These are phyloP conservation scores for Globisporangium iwayamae DNA, from an alignment of 352 stramenopile species.

Conservation along the genomic window DNA sequence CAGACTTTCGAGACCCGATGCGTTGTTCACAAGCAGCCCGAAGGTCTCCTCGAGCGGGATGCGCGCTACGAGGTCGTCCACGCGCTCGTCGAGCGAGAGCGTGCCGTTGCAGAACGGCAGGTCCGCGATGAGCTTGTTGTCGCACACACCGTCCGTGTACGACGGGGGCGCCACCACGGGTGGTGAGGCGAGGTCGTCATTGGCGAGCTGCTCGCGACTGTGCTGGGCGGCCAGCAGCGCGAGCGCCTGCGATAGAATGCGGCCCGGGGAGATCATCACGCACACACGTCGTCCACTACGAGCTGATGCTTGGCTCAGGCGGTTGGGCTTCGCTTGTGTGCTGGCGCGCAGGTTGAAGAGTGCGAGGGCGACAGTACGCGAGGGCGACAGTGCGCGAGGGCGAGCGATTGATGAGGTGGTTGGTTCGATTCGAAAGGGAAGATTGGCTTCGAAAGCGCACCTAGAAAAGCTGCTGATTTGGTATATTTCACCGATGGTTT, in stretches of 20 bases:
- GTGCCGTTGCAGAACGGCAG: conserved; percentile 70
- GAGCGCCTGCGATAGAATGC: conserved; percentile 5
- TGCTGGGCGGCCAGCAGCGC: conserved; percentile 8
- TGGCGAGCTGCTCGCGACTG: background rate
- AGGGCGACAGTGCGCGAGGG: too few species aligned
- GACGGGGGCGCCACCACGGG: conserved; percentile 4
- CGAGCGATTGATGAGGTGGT: too few species aligned
- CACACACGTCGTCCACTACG: background rate
- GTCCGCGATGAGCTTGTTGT: conserved; percentile 32
- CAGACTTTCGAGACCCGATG: conserved; percentile 24
- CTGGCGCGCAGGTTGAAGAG: conserved; percentile 1
- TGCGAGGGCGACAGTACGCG: background rate
- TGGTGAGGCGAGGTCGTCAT: background rate
- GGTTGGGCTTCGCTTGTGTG: background rate
- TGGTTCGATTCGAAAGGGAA: too few species aligned
- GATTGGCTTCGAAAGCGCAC: too few species aligned
- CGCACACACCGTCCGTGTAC: conserved; percentile 50
- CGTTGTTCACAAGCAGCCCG: conserved; percentile 62
- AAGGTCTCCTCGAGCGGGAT: conserved; percentile 73
- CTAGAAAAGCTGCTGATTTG: too few species aligned
- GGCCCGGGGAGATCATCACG: background rate
- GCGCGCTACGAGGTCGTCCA: conserved; percentile 59
- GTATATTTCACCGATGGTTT: too few species aligned
- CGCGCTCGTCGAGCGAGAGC: conserved; percentile 45
- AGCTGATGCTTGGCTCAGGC: too few species aligned